A percentile compares a stretch with the other conserved stretches of the same genome.
Evolutionary conservation across 495 filamentous ascomycete species (phyloP).

Genomic region (Parathielavia appendiculata): DNA sequence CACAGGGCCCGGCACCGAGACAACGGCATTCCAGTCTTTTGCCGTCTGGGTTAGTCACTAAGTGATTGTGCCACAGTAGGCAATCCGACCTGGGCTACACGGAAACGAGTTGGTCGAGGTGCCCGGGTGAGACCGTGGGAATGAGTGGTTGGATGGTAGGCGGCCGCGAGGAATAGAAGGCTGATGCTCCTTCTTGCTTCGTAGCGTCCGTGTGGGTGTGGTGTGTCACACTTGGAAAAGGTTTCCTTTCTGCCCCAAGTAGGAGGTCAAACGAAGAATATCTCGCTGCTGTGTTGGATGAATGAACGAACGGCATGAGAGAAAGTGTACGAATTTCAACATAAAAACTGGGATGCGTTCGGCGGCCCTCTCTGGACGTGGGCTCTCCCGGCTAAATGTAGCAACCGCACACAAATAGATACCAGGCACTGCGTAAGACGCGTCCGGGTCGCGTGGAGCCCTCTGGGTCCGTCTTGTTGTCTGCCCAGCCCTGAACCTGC

Average conservation of each 20-base stretch:
- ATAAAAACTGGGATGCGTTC: conserved; percentile 14
- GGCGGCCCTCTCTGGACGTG: conserved; percentile 9
- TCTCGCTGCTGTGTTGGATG: not conserved
- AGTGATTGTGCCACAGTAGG: not conserved
- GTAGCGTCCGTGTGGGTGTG: not conserved
- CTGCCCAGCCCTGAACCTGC: conserved; percentile 18
- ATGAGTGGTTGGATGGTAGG: not conserved
- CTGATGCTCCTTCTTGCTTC: not conserved
- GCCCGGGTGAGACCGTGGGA: not conserved
- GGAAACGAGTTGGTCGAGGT: not conserved
- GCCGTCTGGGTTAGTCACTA: conserved; percentile 11
- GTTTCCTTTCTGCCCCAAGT: not conserved
- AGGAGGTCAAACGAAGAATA: not conserved
- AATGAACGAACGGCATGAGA: not conserved
- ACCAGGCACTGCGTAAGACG: conserved; percentile 6
- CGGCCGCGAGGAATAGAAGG: not conserved
- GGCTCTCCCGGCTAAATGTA: conserved; percentile 29
- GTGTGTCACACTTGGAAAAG: not conserved
- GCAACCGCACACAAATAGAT: conserved; percentile 10
- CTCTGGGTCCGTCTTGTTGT: conserved; percentile 21
- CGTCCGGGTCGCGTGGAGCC: conserved; percentile 24
- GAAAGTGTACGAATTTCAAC: conserved; percentile 3
- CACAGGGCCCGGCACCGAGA: conserved; percentile 8
- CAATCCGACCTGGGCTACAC: not conserved
- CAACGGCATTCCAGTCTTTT: conserved; percentile 11